These are phyloP conservation scores for Strobilomyces dryophilus DNA, from an alignment of 768 basidiomycete species.

Conservation along the genomic window DNA sequence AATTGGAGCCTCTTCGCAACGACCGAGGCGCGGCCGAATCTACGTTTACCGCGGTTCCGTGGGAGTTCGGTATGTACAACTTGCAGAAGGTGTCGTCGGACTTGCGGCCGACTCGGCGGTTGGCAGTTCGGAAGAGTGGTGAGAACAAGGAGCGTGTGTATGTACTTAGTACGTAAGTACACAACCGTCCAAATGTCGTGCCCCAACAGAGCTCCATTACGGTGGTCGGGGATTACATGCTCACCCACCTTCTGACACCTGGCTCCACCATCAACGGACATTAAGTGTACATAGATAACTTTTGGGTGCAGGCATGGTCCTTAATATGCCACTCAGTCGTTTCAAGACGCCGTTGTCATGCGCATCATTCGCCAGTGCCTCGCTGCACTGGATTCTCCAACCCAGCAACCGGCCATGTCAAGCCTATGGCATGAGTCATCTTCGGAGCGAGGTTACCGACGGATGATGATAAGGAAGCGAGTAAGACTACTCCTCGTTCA, in stretches of 20 bases:
- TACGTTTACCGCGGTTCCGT: neutral
- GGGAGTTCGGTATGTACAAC: neutral
- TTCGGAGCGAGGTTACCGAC: too few species aligned
- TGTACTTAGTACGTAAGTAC: too few species aligned
- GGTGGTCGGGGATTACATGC: neutral
- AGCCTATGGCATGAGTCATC: too few species aligned
- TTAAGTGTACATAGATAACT: too few species aligned
- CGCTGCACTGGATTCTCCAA: too few species aligned
- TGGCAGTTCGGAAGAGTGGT: too few species aligned
- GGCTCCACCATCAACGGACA: slow-evolving; percentile 7
- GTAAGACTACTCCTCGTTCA: neutral
- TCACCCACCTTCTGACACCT: neutral
- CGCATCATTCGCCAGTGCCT: neutral
- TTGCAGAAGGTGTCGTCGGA: neutral
- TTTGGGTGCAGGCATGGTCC: too few species aligned
- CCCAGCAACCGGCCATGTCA: neutral
- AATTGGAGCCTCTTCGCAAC: neutral
- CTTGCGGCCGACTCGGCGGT: too few species aligned
- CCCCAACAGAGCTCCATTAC: too few species aligned
- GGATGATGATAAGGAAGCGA: too few species aligned
- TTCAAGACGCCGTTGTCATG: neutral
- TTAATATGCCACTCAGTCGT: neutral
- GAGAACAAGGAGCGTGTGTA: too few species aligned
- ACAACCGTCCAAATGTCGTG: too few species aligned
- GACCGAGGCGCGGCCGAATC: neutral